phyloP scores from a whole-genome alignment of 1,284 basidiomycete genomes.

The Sutorius eximius region DNA sequence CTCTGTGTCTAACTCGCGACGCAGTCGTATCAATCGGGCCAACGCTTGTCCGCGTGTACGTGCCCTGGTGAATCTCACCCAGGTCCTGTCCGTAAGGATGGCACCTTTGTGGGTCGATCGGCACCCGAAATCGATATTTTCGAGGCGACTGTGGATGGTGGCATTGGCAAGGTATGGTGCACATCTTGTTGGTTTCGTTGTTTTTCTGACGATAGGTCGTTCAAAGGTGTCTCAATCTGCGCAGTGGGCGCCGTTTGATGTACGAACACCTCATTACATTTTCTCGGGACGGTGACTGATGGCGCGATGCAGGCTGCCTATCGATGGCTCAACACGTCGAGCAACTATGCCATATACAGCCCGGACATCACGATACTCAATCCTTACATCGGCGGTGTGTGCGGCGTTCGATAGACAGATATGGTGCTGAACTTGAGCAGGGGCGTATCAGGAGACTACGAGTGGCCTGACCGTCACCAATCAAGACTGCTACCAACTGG shows the following conservation, averaged over 20 bases:
- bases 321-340: slow-evolving; percentile 28
- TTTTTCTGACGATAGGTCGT: slow-evolving; percentile 8
- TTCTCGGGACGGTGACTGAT: slow-evolving; percentile 5
- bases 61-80: slow-evolving; percentile 83
- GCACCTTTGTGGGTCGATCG: slow-evolving; percentile 65
- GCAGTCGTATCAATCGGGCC: slow-evolving; percentile 76
- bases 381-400: slow-evolving; percentile 33
- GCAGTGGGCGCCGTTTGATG: slow-evolving; percentile 38
- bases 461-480: slow-evolving; percentile 33
- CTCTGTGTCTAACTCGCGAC: slow-evolving; percentile 4
- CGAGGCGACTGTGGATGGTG: slow-evolving; percentile 32
- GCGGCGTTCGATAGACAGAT: neutral
- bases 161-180: slow-evolving; percentile 30
- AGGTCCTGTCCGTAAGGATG: slow-evolving; percentile 65
- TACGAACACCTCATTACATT: slow-evolving; percentile 8
- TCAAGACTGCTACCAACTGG: slow-evolving; percentile 34
- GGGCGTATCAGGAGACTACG: slow-evolving; percentile 36
- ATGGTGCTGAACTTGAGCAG: slow-evolving; percentile 14
- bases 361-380: slow-evolving; percentile 28
- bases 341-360: slow-evolving; percentile 31
- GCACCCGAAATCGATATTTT: slow-evolving; percentile 75
- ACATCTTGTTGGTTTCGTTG: neutral
- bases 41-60: slow-evolving; percentile 79
- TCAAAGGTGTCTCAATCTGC: slow-evolving; percentile 36
- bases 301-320: slow-evolving; percentile 30